Conservation (phyloP, 129 eudicot genomes). For the Tagetes patula region DNA sequence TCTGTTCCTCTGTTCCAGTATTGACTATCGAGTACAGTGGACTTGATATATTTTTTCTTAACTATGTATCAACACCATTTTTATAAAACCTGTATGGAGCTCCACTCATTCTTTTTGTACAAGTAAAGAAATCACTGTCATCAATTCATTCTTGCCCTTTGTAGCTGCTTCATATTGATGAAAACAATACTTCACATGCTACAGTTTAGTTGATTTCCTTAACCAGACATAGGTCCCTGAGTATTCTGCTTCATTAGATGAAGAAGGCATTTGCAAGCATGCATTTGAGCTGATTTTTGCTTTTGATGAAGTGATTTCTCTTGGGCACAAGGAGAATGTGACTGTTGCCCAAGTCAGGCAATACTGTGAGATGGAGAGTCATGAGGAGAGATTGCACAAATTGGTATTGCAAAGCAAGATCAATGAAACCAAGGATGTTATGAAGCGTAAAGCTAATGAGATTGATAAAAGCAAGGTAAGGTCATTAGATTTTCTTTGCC, state of each 20-base stretch:
- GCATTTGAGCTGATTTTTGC: slow-evolving; percentile 96
- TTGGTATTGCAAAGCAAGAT: slow-evolving; percentile 72
- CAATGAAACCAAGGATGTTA: slow-evolving; percentile 78
- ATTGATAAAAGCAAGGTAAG: slow-evolving; percentile 82
- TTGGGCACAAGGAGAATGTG: slow-evolving; percentile 91
- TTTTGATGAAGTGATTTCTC: slow-evolving; percentile 86
- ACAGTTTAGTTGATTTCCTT: slow-evolving; percentile 35
- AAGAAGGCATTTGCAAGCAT: slow-evolving; percentile 78
- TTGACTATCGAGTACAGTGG: not conserved
- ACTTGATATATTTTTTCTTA: not conserved
- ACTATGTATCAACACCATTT: slow-evolving; percentile 2
- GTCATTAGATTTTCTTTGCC: not conserved
- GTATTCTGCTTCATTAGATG: slow-evolving; percentile 75
- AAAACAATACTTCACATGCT: slow-evolving; percentile 2
- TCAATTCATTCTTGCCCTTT: not conserved
- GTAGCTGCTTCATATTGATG: not conserved
- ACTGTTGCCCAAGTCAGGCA: slow-evolving; percentile 89
- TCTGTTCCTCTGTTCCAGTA: not conserved
- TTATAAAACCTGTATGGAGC: not conserved
- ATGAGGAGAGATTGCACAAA: slow-evolving; percentile 84
- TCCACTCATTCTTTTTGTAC: not conserved
- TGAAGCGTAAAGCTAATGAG: slow-evolving; percentile 93
- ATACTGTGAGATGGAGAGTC: slow-evolving; percentile 97
- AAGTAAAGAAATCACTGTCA: not conserved
- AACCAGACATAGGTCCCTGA: slow-evolving; percentile 79